These are phyloP conservation scores for Wickerhamomyces bovis DNA, from an alignment of 805 yeast species.

Conservation along the genomic window DNA sequence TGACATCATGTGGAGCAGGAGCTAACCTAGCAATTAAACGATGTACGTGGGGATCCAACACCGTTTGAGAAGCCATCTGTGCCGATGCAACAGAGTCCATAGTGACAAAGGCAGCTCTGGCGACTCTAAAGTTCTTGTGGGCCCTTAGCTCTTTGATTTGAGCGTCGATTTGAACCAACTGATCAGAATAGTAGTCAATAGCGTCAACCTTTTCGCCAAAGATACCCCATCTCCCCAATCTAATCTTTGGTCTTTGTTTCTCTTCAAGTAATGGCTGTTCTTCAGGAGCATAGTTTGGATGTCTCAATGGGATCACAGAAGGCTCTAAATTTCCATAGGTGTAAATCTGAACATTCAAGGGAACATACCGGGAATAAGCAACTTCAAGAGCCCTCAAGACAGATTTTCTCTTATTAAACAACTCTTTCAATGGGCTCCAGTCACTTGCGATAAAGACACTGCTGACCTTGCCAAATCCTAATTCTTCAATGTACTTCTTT, in stretches of 20 bases:
- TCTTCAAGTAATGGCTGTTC: conserved; percentile 3
- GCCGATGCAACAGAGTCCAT: conserved; percentile 95
- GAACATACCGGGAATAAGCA: conserved; percentile 64
- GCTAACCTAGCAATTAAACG: conserved; percentile 78
- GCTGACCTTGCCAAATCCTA: conserved; percentile 76
- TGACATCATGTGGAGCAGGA: conserved; percentile 93
- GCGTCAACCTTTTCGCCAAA: conserved; percentile 75
- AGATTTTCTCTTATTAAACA: conserved; percentile 53
- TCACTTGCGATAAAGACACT: conserved; percentile 77
- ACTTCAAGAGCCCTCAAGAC: conserved; percentile 57
- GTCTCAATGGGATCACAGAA: conserved; percentile 9
- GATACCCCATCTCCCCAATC: conserved; percentile 53
- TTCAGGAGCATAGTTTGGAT: conserved; percentile 9
- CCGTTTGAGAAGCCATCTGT: conserved; percentile 94
- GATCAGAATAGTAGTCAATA: conserved; percentile 66
- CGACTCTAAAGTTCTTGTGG: conserved; percentile 18
- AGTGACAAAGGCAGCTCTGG: conserved; percentile 87
- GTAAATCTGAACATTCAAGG: conserved; percentile 18
- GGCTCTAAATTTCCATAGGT: conserved; percentile 21
- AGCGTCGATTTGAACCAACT: conserved; percentile 62
- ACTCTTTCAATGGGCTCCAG: conserved; percentile 68
- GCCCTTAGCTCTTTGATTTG: conserved; percentile 39
- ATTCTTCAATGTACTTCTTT: conserved; percentile 65
- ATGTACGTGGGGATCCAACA: conserved; percentile 82
- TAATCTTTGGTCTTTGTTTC: conserved; percentile 51